Base-by-base conservation (phyloP, 2,329 filamentous ascomycete genomes). In the Knufia petricola region DNA sequence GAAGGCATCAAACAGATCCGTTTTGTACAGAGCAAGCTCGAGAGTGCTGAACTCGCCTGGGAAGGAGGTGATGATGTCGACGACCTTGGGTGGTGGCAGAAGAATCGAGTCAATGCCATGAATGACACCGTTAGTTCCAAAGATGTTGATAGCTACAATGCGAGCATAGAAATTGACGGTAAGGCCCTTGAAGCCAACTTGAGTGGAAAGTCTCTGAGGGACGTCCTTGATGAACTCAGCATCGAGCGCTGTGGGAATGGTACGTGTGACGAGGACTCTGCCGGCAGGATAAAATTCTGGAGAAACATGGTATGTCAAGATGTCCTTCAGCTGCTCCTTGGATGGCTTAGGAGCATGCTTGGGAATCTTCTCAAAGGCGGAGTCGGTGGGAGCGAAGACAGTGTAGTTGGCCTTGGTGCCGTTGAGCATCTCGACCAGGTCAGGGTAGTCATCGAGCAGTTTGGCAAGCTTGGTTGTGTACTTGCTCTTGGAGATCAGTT, bases 31-130 rank as follows among this genome's bases (percentile, higher is more conserved):
- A 3, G 78, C 89, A 6, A 89, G 76, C 45, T 83, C 74, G 1
- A 94, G 76, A 0, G 87, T 94, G 55, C 81, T 87, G 72, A 94
- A 94, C 52, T 81, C 74, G 40, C 71, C 66, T 0, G 88, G 87
- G 31, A 82, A 66, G 30, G 80, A 65, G 46, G 73, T 68, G 60
- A 94, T 75, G 26, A 89, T 79, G 8, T 77, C 73, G 46, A 78
- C 71, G 37, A 79, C 70, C 21, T 70, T 69, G 1, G 85, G 82
- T 0, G 88, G 89, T 2, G 87, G 87, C 7, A 90, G 60, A n/a
- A 95, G 74, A 48, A 92, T 71, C 52, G 71, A 74, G 68, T 88
- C 79, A 47, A 95, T 69, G 38, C 77, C 84, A 65, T 95, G 88
- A 55, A 94, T 78, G 32, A 92, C 73, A 36, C 89, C 50, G 50